Evolutionary conservation across 768 basidiomycete genomes (phyloP), one percentile per base, ranked within the genome.

Genomic region (Boletus edulis): DNA sequence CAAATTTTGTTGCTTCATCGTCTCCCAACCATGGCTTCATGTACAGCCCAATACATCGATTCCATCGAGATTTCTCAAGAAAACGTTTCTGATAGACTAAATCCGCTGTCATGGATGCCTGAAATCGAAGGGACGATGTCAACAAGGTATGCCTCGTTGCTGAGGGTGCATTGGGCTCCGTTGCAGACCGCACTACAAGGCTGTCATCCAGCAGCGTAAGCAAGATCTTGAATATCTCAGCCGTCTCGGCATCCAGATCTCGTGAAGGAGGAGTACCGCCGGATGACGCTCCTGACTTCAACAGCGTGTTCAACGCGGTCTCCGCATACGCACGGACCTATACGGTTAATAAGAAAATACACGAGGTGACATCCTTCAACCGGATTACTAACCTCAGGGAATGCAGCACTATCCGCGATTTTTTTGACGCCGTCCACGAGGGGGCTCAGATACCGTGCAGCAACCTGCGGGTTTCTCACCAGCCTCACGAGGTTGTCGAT

Each of bases 401-500:
- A 98, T 27, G 95, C 93, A 51, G 95, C 95, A 17, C 88, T 83
- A 52, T 85, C 84, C 13, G 90, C 90, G 61, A 98, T 93, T 72
- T 89, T 91, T 66, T 91, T 84, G 17, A 96, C 93, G 54, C 95
- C 94, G 34, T 91, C 89, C 5, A 96, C 87, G 40, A 98, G 84
- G 39, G 87, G 79, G 59, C 87, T 88, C 34, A 95, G 83, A 72
- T 98, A 94, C 34, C 81, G 81, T 4, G 94, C 95, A 48, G 96
- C 96, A 38, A 98, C 84, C 56, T 81, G 85, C 3, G 91, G 89
- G 64, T 95, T 85, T 59, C 96, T 89, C 40, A 98, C 96, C 57
- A 98, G 89, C 75, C 98, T 98, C 73, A 97, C 95, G 51, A 98
- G 79, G 73, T 98, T 98, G 67, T 96, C 94, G 56, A 94, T 84